Conservation (phyloP, 1,139 yeast genomes). For the Pichia norvegensis region DNA sequence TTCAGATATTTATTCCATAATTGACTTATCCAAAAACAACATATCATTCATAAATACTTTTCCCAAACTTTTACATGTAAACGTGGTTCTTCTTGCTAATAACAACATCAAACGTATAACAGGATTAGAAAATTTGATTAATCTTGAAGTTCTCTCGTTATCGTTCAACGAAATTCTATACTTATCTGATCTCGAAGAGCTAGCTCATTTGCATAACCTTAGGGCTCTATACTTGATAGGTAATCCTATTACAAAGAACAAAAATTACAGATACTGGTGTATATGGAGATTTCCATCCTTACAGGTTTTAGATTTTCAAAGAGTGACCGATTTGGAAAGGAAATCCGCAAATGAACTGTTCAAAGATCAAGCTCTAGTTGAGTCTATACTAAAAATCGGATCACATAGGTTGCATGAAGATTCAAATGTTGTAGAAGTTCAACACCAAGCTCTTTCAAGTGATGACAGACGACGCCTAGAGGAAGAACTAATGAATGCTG, state of each 20-base stretch:
- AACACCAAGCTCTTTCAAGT: slow-evolving; percentile 37
- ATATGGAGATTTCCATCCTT: slow-evolving; percentile 60
- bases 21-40: slow-evolving; percentile 66
- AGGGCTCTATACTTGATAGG: slow-evolving; percentile 46
- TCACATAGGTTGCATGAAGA: neutral
- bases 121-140: slow-evolving; percentile 13
- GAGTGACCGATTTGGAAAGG: slow-evolving; percentile 52
- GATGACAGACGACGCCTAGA: slow-evolving; percentile 48
- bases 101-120: slow-evolving; percentile 39
- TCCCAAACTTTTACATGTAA: slow-evolving; percentile 40
- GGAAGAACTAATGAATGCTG: slow-evolving; percentile 50
- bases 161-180: slow-evolving; percentile 43
- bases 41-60: slow-evolving; percentile 46
- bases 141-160: slow-evolving; percentile 43
- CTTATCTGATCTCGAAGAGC: slow-evolving; percentile 34
- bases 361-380: slow-evolving; percentile 32
- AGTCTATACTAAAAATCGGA: slow-evolving; percentile 5
- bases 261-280: slow-evolving; percentile 50
- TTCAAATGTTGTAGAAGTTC: neutral
- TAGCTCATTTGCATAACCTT: slow-evolving; percentile 34
- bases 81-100: slow-evolving; percentile 47
- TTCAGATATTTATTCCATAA: slow-evolving; percentile 39
- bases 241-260: slow-evolving; percentile 51
- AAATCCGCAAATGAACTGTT: slow-evolving; percentile 36
- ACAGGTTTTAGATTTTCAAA: slow-evolving; percentile 57